A percentile compares a stretch with the other conserved stretches of the same genome.
These are phyloP conservation scores for Hypoxylon crocopeplum DNA, from an alignment of 495 filamentous ascomycete species.

Conservation along the genomic window DNA sequence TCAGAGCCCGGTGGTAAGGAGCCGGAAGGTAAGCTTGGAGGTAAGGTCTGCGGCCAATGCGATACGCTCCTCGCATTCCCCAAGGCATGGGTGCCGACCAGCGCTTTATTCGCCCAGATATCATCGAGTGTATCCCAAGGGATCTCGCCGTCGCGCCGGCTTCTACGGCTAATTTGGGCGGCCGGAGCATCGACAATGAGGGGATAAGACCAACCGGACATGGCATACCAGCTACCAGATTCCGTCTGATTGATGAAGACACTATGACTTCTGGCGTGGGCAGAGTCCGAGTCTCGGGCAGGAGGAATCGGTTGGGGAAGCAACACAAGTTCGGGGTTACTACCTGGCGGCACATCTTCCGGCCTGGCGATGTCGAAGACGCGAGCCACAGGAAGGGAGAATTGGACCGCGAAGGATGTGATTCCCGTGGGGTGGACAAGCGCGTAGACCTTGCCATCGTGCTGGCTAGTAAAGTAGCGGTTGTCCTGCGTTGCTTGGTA, in stretches of 20 bases:
- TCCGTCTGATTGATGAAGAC: constrained; percentile 90
- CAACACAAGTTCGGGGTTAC: constrained; percentile 71
- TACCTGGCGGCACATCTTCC: constrained; percentile 60
- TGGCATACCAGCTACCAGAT: constrained; percentile 88
- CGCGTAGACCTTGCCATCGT: constrained; percentile 86
- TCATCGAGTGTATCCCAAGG: constrained; percentile 43
- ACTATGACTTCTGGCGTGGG: constrained; percentile 64
- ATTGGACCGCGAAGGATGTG: constrained; percentile 62
- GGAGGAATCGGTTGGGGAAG: constrained; percentile 86
- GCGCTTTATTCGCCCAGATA: constrained; percentile 42
- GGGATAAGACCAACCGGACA: constrained; percentile 90
- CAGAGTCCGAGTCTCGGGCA: constrained; percentile 58
- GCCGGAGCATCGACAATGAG: constrained; percentile 73
- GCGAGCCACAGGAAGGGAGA: constrained; percentile 82
- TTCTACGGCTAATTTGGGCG: constrained; percentile 69
- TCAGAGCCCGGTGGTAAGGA: constrained; percentile 29
- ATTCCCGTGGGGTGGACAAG: constrained; percentile 34
- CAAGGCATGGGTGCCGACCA: constrained; percentile 57
- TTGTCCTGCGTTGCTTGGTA: constrained; percentile 81
- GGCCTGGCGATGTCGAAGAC: constrained; percentile 91
- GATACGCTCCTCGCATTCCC: constrained; percentile 38
- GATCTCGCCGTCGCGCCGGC: constrained; percentile 52
- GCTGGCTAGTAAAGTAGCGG: constrained; percentile 85
- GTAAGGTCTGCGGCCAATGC: constrained; percentile 26
- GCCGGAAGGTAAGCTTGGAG: constrained; percentile 33